Base-by-base conservation (phyloP, 805 yeast genomes). In the Zygoascus tannicola region DNA sequence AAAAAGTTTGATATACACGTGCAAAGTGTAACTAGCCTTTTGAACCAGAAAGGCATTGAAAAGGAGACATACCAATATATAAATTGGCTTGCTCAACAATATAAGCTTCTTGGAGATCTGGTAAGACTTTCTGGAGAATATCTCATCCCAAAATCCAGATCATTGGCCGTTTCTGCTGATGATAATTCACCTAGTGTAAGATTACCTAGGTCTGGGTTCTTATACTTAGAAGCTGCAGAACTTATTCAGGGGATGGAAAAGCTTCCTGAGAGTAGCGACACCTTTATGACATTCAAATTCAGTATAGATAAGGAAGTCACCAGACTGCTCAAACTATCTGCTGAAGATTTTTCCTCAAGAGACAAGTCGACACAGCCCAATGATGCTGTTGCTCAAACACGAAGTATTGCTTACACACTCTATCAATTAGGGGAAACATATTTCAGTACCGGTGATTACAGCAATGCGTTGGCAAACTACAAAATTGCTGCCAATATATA, bases 1-100 rank as follows among this genome's bases (percentile, higher is more conserved):
- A 67, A 71, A 46, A 81, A 78, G 56, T 85, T 84, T 56, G 70
- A 70, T 32, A 67, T 74, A 16, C 95, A 85, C 63, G 55, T 82
- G 1, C 69, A 69, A 26, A 73, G 72, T 39, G 75, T 81, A 1
- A 51, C 67, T 5, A 60, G 64, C 5, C 54, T 71, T 4, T 45
- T 69, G 15, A 60, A 64, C n/a, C 44, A 49, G 1, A 57, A 63
- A 19, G 46, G 45, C 30, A 50, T 54, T 5, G 49, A 64, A 12
- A 43, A 50, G 2, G 52, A 56, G 8, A 55, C 48, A 4, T 63
- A 55, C 45, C 49, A 67, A 0, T 62, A 61, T 4, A 50, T 56
- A 19, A 58, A 68, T 34, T 84, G 94, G 94, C 53, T 70, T 8
- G 71, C 80, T 0, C 55, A 63, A n/a, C 94, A 84, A 55, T 73